These are phyloP conservation scores for Patellifolia procumbens DNA, from an alignment of 179 eudicot species.

Conservation along the genomic window DNA sequence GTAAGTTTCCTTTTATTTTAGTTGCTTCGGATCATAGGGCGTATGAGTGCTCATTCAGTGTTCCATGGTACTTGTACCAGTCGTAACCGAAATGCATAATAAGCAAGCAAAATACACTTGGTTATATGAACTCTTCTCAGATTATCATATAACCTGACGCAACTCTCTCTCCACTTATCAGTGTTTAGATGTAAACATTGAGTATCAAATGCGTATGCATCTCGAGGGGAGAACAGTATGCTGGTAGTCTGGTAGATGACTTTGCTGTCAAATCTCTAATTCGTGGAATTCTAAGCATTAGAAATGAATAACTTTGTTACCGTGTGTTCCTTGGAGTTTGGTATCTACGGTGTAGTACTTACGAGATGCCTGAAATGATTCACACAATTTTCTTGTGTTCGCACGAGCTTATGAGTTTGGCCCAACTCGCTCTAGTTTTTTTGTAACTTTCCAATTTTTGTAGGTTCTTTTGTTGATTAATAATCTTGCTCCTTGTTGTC, in stretches of 20 bases:
- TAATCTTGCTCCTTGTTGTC: neutral
- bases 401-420: neutral
- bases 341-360: neutral
- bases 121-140: neutral
- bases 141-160: neutral
- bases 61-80: neutral
- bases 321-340: neutral
- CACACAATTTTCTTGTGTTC: neutral
- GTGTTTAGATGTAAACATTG: neutral
- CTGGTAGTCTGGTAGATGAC: constrained; percentile 3
- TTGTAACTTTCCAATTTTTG: neutral
- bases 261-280: neutral
- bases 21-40: neutral
- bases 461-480: neutral
- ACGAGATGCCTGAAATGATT: neutral
- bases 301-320: neutral
- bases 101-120: too few relatives aligned
- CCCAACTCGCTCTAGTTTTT: neutral
- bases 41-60: neutral
- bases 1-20: neutral
- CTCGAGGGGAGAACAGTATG: neutral
- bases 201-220: neutral
- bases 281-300: neutral
- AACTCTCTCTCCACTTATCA: neutral
- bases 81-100: neutral